Conservation (phyloP, 2,329 filamentous ascomycete genomes). For the Penicillium sp. region DNA sequence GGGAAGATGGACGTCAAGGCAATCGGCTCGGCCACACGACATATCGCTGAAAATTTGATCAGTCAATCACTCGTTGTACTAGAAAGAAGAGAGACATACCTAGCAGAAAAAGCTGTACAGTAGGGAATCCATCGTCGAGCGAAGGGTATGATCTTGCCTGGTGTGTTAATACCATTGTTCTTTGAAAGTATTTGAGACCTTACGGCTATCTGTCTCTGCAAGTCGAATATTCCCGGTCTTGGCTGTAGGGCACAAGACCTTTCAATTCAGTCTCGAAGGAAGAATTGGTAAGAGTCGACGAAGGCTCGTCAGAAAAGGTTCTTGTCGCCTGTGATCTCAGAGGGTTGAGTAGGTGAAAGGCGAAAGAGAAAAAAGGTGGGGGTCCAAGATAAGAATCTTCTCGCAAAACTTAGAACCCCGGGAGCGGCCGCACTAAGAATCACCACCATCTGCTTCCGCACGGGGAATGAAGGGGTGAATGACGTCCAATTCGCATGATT, state of each 20-base stretch:
- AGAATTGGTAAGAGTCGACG: no score
- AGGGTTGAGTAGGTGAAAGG: background rate
- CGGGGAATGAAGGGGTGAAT: background rate
- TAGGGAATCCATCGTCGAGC: constrained; percentile 71
- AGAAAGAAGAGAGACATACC: constrained; percentile 56
- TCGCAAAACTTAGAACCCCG: background rate
- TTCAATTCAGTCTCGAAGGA: background rate
- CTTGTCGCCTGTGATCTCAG: background rate
- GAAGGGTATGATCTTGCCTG: constrained; percentile 59
- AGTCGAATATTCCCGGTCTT: constrained; percentile 12
- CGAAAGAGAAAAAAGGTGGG: constrained; percentile 1
- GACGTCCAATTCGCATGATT: background rate
- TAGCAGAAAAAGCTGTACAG: constrained; percentile 78
- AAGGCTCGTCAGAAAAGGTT: background rate
- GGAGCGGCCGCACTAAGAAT: background rate
- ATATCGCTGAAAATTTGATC: constrained; percentile 66
- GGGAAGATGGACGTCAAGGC: constrained; percentile 92
- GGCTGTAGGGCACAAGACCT: background rate
- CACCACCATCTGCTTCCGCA: background rate
- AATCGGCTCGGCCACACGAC: constrained; percentile 88
- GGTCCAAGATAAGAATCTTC: constrained; percentile 9
- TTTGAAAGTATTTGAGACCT: constrained; percentile 50
- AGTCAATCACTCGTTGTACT: background rate
- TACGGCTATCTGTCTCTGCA: constrained; percentile 45
- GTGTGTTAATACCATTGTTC: constrained; percentile 61